Evolutionary conservation across 179 eudicot genomes (phyloP).

Genomic region (Drosera spatulata): DNA sequence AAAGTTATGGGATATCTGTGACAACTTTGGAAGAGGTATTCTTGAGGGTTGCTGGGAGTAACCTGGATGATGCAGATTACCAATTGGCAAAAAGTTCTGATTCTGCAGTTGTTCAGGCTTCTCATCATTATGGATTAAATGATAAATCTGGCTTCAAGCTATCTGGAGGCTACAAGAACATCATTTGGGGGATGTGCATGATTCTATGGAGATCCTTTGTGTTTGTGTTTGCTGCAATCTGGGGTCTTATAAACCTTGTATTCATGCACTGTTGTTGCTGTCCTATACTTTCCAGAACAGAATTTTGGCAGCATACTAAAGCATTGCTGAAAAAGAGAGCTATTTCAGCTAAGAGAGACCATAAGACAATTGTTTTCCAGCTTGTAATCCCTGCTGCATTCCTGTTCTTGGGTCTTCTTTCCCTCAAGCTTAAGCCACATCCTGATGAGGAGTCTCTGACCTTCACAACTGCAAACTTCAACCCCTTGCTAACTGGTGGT

Average conservation of each 20-base stretch:
- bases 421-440: slow-evolving; percentile 78
- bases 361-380: slow-evolving; percentile 89
- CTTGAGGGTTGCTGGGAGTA: slow-evolving; percentile 88
- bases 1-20: slow-evolving; percentile 95
- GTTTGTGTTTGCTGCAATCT: slow-evolving; percentile 35
- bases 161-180: slow-evolving; percentile 27
- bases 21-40: slow-evolving; percentile 98
- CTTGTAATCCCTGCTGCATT: slow-evolving; percentile 79
- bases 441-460: slow-evolving; percentile 80
- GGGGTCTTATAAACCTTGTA: slow-evolving; percentile 44
- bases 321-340: slow-evolving; percentile 89
- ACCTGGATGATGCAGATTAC: slow-evolving; percentile 49
- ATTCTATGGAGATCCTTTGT: slow-evolving; percentile 37
- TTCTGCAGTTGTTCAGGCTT: slow-evolving; percentile 22
- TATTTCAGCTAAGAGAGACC: slow-evolving; percentile 75
- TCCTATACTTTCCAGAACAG: slow-evolving; percentile 48
- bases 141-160: slow-evolving; percentile 25
- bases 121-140: slow-evolving; percentile 27
- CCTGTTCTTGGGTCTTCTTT: slow-evolving; percentile 74
- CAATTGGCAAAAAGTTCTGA: slow-evolving; percentile 26
- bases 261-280: slow-evolving; percentile 68
- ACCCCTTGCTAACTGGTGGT: slow-evolving; percentile 81
- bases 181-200: slow-evolving; percentile 31
- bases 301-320: slow-evolving; percentile 86
- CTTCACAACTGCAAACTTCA: slow-evolving; percentile 80